Evolutionary conservation across 2,329 filamentous ascomycete genomes (phyloP).

Genomic region (Penicillium sp.): DNA sequence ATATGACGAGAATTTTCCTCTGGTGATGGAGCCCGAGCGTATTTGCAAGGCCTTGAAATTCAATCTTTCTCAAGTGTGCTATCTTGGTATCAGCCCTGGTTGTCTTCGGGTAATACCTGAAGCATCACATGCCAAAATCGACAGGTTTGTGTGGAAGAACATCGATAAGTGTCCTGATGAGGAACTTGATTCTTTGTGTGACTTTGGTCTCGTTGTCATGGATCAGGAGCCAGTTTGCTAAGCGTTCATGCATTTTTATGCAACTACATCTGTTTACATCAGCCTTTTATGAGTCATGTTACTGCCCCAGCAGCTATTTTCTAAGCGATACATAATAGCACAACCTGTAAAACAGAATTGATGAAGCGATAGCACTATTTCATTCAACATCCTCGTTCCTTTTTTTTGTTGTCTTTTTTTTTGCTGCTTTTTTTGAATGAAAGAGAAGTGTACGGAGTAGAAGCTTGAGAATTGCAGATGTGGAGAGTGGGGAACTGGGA

Average conservation of each 20-base stretch:
- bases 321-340: background rate
- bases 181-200: slow-evolving; percentile 3
- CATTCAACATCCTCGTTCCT: background rate
- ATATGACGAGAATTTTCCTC: background rate
- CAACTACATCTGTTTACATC: background rate
- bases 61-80: slow-evolving; percentile 4
- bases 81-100: slow-evolving; percentile 1
- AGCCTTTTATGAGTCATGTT: background rate
- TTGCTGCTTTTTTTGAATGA: background rate
- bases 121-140: background rate
- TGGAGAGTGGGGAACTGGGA: background rate
- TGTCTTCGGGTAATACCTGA: background rate
- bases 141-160: slow-evolving; percentile 6
- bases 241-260: background rate
- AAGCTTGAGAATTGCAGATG: background rate
- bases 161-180: slow-evolving; percentile 10
- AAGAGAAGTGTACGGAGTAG: background rate
- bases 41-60: background rate
- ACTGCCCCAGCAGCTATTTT: background rate
- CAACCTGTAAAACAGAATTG: background rate
- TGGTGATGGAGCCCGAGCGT: background rate
- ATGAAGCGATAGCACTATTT: background rate
- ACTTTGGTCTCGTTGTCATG: slow-evolving; percentile 4
- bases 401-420: background rate
- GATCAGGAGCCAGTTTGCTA: background rate